Percentiles rank a stretch among this genome's conserved stretches.
These are phyloP conservation scores for Annulohypoxylon moriforme DNA, from an alignment of 495 filamentous ascomycete species.

Conservation along the genomic window DNA sequence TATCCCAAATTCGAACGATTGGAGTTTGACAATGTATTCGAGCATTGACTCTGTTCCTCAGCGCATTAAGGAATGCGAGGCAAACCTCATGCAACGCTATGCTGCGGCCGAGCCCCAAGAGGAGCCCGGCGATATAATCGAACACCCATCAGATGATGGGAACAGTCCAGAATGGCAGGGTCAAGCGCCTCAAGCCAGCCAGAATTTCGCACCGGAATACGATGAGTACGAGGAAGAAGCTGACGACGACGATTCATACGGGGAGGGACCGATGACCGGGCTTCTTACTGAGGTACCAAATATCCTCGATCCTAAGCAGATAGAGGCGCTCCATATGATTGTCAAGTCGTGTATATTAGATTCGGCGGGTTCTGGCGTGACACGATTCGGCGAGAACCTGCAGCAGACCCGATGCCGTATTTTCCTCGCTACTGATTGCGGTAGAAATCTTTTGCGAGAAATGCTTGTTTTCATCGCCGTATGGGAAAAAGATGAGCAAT, in stretches of 20 bases:
- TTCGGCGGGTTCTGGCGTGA: conserved; percentile 66
- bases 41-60: conserved; percentile 63
- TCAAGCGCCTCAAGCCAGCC: conserved; percentile 55
- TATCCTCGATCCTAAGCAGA: conserved; percentile 90
- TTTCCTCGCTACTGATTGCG: conserved; percentile 84
- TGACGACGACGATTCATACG: conserved; percentile 83
- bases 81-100: conserved; percentile 60
- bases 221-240: conserved; percentile 76
- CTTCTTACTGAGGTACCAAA: conserved; percentile 93
- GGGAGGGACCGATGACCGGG: conserved; percentile 85
- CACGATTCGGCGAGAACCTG: conserved; percentile 73
- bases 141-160: conserved; percentile 60
- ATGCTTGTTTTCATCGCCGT: conserved; percentile 95
- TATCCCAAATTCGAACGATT: conserved; percentile 64
- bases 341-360: conserved; percentile 89
- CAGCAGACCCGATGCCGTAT: conserved; percentile 89
- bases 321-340: conserved; percentile 94
- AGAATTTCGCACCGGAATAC: conserved; percentile 56
- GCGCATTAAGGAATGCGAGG: conserved; percentile 61
- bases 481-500: conserved; percentile 92
- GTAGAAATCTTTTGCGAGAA: conserved; percentile 86
- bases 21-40: conserved; percentile 62
- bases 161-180: conserved; percentile 63
- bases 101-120: conserved; percentile 55
- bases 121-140: conserved; percentile 48